Conservation (phyloP, 352 stramenopile species). For the Phytophthora crassamura region DNA sequence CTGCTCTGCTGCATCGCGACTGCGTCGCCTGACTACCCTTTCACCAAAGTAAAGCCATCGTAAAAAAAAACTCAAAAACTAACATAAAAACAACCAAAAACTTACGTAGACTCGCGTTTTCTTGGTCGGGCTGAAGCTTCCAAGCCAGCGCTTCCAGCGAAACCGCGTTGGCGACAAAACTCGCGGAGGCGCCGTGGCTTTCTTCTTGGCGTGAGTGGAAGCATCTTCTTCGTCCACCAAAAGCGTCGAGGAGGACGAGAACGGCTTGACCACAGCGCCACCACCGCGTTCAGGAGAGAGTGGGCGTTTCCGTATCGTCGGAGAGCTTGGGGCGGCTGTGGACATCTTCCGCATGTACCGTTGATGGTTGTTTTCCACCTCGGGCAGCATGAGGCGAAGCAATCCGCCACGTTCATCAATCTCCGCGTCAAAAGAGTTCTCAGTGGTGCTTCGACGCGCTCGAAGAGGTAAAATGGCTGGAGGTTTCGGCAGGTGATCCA, state of each 20-base stretch:
- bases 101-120: slow-evolving; percentile 51
- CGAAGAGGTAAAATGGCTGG: slow-evolving; percentile 22
- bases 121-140: slow-evolving; percentile 22
- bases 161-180: slow-evolving; percentile 24
- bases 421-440: slow-evolving; percentile 50
- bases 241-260: slow-evolving; percentile 33
- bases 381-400: slow-evolving; percentile 27
- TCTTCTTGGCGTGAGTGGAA: slow-evolving; percentile 16
- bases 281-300: slow-evolving; percentile 3
- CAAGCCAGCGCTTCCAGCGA: slow-evolving; percentile 39
- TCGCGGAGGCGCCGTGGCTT: slow-evolving; percentile 3
- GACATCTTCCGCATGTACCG: slow-evolving; percentile 55
- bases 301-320: slow-evolving; percentile 14
- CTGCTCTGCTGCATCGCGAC: slow-evolving; percentile 26
- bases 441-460: not conserved
- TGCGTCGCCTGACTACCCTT: slow-evolving; percentile 32
- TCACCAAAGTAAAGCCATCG: not conserved
- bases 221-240: slow-evolving; percentile 23
- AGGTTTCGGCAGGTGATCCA: slow-evolving; percentile 51
- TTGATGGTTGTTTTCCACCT: slow-evolving; percentile 52
- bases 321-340: not conserved
- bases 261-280: slow-evolving; percentile 17
- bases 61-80: not conserved
- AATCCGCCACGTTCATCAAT: slow-evolving; percentile 57
- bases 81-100: not conserved